Evolutionary conservation across 2,329 filamentous ascomycete species (phyloP).

Genomic region (Proliferodiscus dingleyae): DNA sequence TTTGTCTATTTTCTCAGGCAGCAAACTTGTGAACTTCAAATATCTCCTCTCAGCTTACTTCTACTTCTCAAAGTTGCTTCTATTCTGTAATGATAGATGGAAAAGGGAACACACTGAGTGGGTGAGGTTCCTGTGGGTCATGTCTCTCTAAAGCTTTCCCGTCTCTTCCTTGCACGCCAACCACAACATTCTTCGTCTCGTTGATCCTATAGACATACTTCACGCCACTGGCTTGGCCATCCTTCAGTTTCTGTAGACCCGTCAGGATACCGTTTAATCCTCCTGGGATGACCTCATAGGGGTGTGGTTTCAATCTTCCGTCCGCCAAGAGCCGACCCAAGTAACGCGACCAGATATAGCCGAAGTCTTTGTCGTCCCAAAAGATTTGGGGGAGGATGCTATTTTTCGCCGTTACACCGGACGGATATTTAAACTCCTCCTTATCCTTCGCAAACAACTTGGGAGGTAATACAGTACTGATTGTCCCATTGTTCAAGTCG

Average conservation of each 20-base stretch:
- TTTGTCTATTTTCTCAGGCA: no score
- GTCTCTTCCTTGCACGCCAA: not conserved
- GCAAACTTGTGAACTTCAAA: no score
- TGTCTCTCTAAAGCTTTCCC: no score
- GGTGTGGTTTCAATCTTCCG: conserved; percentile 45
- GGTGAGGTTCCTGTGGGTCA: no score
- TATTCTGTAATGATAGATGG: no score
- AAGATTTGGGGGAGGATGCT: conserved; percentile 5
- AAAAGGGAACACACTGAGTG: no score
- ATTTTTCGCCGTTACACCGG: conserved; percentile 3
- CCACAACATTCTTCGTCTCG: conserved; percentile 2
- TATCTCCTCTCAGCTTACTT: no score
- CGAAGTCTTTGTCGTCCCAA: conserved; percentile 9
- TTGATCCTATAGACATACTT: conserved; percentile 52
- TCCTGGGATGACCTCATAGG: conserved; percentile 43
- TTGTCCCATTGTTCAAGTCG: conserved; percentile 4
- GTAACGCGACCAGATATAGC: conserved; percentile 9
- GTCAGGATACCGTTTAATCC: conserved; percentile 42
- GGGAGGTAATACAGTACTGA: conserved; percentile 10
- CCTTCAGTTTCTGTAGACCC: conserved; percentile 49
- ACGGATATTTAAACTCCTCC: conserved; percentile 5
- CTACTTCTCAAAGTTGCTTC: no score
- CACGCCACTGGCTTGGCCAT: conserved; percentile 54
- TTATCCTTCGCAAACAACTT: conserved; percentile 8
- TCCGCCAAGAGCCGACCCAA: conserved; percentile 37